phyloP scores from a whole-genome alignment of 1,139 yeast species.

The Pichia sp. region DNA sequence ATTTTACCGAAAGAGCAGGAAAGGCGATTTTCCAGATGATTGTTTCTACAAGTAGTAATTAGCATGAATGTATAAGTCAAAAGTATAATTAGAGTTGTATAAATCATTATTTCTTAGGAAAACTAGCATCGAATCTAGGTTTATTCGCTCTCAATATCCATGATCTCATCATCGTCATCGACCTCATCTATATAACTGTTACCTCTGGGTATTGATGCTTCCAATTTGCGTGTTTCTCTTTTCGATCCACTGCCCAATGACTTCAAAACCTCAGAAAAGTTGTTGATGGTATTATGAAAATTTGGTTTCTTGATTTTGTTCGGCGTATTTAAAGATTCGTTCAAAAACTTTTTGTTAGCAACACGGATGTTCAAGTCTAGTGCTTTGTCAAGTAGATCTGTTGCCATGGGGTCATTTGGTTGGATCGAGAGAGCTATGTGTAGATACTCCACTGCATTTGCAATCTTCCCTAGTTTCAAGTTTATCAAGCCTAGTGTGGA shows the following conservation, averaged over 20 bases:
- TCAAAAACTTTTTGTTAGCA: constrained; percentile 32
- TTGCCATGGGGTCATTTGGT: constrained; percentile 81
- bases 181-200: constrained; percentile 37
- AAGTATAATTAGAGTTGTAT: neutral
- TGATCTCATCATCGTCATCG: constrained; percentile 55
- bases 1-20: constrained; percentile 47
- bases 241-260: neutral
- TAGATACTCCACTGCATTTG: constrained; percentile 68
- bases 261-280: constrained; percentile 8
- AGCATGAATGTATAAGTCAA: neutral
- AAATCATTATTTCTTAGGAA: neutral
- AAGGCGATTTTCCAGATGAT: constrained; percentile 40
- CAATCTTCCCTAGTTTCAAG: constrained; percentile 60
- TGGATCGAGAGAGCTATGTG: constrained; percentile 79
- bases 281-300: neutral
- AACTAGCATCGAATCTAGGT: neutral
- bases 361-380: constrained; percentile 56
- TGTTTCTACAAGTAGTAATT: constrained; percentile 11
- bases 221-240: neutral
- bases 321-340: constrained; percentile 16
- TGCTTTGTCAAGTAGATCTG: constrained; percentile 77
- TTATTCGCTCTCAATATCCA: constrained; percentile 56
- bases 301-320: neutral
- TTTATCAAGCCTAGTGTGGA: constrained; percentile 83
- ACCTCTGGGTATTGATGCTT: neutral